A percentile compares a stretch with the other conserved stretches of the same genome.
Evolutionary conservation across 2,329 filamentous ascomycete genomes (phyloP).

Genomic region (Arachnomyces sp.): DNA sequence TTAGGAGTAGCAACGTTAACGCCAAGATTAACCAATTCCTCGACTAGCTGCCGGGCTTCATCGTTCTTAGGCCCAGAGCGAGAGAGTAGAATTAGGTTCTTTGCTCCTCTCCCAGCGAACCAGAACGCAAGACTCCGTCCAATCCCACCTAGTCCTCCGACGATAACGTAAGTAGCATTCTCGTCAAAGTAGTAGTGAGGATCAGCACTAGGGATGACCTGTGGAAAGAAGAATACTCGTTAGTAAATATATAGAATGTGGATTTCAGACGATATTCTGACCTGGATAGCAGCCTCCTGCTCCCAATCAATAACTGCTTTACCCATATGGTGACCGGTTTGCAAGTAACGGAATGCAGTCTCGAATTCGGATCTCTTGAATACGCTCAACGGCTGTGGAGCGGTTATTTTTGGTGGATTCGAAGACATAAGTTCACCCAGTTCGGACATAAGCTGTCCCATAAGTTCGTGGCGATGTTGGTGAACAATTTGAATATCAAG

Average conservation of each 20-base stretch:
- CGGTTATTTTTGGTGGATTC: conserved; percentile 8
- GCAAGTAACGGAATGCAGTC: conserved; percentile 14
- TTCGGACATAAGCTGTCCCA: neutral
- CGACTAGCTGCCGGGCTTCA: too few relatives aligned
- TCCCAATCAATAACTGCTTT: conserved; percentile 16
- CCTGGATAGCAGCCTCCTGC: conserved; percentile 4
- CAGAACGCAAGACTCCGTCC: conserved; percentile 23
- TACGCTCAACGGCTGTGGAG: conserved; percentile 11
- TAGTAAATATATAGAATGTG: too few relatives aligned
- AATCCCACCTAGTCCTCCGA: conserved; percentile 28
- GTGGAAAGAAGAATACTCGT: too few relatives aligned
- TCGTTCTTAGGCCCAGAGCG: conserved; percentile 3
- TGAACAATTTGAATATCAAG: too few relatives aligned
- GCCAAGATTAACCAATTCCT: neutral
- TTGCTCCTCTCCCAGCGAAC: conserved; percentile 27
- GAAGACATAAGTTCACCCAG: conserved; percentile 1
- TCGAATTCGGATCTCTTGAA: conserved; percentile 13
- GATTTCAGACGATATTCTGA: conserved; percentile 16
- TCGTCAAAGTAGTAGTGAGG: too few relatives aligned
- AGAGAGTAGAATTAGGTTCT: conserved; percentile 24
- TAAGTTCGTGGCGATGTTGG: too few relatives aligned
- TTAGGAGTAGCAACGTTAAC: conserved; percentile 1
- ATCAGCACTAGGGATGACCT: too few relatives aligned
- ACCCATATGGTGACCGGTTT: conserved; percentile 15
- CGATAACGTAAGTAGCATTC: conserved; percentile 23